Evolutionary conservation across 2,329 filamentous ascomycete species (phyloP), one percentile per base, ranked within the genome.

Genomic region (Alternaria sp.): DNA sequence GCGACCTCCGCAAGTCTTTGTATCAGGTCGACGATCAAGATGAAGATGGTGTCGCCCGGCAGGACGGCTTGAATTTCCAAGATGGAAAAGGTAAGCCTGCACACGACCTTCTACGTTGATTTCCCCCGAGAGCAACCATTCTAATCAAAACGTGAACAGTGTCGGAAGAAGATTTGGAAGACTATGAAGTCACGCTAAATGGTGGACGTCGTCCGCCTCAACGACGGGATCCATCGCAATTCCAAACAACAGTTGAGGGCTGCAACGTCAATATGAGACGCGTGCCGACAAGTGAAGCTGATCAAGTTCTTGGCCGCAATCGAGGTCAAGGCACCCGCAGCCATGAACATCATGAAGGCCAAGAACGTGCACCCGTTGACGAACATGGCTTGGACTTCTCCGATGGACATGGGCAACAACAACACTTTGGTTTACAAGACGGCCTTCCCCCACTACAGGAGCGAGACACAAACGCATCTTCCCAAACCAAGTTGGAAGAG

Each of bases 381-480:
- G 63, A 71, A 17, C 68, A 71, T 34, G 68, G 67, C 5, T 45
- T 72, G 34, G 52, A 53, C 2, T 64, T 63, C n/a, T 42, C 60
- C 10, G 48, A 60, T 26, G 53, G 59, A 42, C 50, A 55, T 2
- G 66, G 61, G 7, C 51, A 54, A 14, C 42, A 46, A 2, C 60
- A 69, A 8, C 59, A 70, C 46, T 80, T 81, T 10, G 79, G 81
- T 65, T 76, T 82, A 21, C 78, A 80, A 54, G 80, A 82, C 66
- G 77, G 80, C 65, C 62, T 81, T 71, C 74, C 76, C 56, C 67
- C 81, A 71, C 64, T 72, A 2, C 61, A 72, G 8, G 68, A 74
- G 53, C 61, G 62, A 2, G 63, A 61, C 4, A 71, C 71, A 2
- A 50, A 66, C 13, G 56, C 65, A 4, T 75, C 77, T 4, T 63